Evolutionary conservation across 2,329 filamentous ascomycete genomes (phyloP).

Genomic region (Juglanconis oblonga): DNA sequence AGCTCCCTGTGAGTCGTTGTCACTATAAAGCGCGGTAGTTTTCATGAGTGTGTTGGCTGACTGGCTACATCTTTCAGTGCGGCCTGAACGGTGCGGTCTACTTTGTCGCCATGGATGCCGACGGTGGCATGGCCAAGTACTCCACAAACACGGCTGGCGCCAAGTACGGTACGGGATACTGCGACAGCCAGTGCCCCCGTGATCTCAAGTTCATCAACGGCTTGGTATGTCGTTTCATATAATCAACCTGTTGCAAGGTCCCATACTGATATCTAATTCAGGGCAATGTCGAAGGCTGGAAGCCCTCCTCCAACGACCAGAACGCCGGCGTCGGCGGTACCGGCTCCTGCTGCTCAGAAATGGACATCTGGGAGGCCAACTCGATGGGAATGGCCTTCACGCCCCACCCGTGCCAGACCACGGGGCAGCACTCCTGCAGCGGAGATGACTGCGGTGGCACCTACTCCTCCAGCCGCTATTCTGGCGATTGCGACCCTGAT

Average conservation of each 20-base stretch:
- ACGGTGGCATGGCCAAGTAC: conserved; percentile 39
- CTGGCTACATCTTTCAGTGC: conserved; percentile 32
- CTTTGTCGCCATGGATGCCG: conserved; percentile 24
- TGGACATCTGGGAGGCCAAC: conserved; percentile 59
- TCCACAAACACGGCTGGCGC: conserved; percentile 34
- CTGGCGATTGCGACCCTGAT: conserved; percentile 59
- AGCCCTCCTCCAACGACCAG: conserved; percentile 46
- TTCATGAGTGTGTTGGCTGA: conserved; percentile 37
- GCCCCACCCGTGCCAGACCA: conserved; percentile 53
- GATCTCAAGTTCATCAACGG: conserved; percentile 42
- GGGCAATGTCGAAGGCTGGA: conserved; percentile 42
- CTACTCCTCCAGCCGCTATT: conserved; percentile 48
- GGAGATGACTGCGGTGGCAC: conserved; percentile 46
- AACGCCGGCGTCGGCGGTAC: conserved; percentile 46
- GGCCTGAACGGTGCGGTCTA: conserved; percentile 65
- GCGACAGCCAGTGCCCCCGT: conserved; percentile 34
- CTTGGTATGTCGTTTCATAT: conserved; percentile 22
- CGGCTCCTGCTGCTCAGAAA: conserved; percentile 56
- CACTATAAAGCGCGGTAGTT: conserved; percentile 25
- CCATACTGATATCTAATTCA: conserved; percentile 2
- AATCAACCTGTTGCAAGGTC: not conserved
- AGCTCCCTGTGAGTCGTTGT: conserved; percentile 55
- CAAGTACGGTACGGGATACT: conserved; percentile 48
- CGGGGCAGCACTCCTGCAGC: conserved; percentile 40
- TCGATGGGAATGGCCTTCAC: conserved; percentile 56